Conservation (phyloP, 140 eudicot species). For the Bidens hawaiensis region DNA sequence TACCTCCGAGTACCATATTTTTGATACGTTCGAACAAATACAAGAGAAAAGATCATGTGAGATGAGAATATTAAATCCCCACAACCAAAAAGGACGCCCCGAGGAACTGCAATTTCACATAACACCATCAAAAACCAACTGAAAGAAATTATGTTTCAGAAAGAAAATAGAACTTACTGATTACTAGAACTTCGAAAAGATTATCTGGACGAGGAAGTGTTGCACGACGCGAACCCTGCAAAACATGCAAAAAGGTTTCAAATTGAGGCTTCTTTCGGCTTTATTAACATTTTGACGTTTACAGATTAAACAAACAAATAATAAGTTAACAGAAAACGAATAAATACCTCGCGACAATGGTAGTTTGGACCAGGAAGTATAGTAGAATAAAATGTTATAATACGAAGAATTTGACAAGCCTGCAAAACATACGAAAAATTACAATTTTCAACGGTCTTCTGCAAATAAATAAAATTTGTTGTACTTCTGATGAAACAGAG, state of each 20-base stretch:
- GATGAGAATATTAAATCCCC: slow-evolving; percentile 97
- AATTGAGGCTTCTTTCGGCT: neutral
- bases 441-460: neutral
- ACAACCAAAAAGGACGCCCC: slow-evolving; percentile 93
- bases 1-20: slow-evolving; percentile 91
- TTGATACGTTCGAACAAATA: slow-evolving; percentile 86
- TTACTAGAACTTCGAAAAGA: slow-evolving; percentile 55
- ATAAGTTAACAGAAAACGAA: neutral
- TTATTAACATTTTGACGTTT: neutral
- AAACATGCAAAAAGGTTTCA: neutral
- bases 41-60: slow-evolving; percentile 93
- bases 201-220: slow-evolving; percentile 83
- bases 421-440: slow-evolving; percentile 32
- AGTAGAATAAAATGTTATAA: slow-evolving; percentile 89
- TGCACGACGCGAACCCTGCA: slow-evolving; percentile 90
- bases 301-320: neutral
- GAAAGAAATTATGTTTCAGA: neutral
- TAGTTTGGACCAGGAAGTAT: slow-evolving; percentile 96
- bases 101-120: slow-evolving; percentile 64
- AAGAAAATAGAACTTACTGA: slow-evolving; percentile 32
- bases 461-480: neutral
- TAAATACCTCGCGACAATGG: slow-evolving; percentile 91
- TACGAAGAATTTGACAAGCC: slow-evolving; percentile 88
- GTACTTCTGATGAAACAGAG: neutral
- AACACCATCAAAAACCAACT: slow-evolving; percentile 13